A percentile compares a stretch with the other conserved stretches of the same genome.
Evolutionary conservation across 805 yeast species (phyloP).

Genomic region (Ogataea degrootiae): DNA sequence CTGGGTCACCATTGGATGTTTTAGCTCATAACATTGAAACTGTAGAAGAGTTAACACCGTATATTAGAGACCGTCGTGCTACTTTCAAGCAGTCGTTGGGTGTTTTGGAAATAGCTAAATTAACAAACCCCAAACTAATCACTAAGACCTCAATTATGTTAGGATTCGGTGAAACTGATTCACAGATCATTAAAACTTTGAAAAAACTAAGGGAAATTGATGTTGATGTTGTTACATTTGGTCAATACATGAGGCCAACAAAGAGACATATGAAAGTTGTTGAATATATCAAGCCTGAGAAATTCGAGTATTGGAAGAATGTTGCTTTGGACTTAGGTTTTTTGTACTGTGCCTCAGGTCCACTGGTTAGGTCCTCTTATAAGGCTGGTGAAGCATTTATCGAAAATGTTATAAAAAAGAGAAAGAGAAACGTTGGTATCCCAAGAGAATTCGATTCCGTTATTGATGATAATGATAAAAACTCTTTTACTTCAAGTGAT

Average conservation of each 20-base stretch:
- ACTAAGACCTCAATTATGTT: conserved; percentile 96
- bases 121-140: conserved; percentile 63
- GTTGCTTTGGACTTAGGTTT: conserved; percentile 86
- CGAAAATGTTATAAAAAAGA: conserved; percentile 83
- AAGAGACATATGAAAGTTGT: conserved; percentile 98
- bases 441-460: conserved; percentile 29
- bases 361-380: conserved; percentile 91
- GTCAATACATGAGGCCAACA: conserved; percentile 99
- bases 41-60: conserved; percentile 91
- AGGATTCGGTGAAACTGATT: conserved; percentile 95
- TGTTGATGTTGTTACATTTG: conserved; percentile 96
- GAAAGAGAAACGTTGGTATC: conserved; percentile 43
- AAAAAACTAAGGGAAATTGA: conserved; percentile 66
- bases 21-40: conserved; percentile 97
- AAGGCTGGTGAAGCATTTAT: conserved; percentile 98
- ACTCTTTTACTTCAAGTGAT: conserved; percentile 21
- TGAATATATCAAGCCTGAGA: conserved; percentile 89
- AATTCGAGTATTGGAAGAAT: conserved; percentile 89
- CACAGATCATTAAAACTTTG: conserved; percentile 72
- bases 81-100: conserved; percentile 83
- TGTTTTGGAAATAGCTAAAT: conserved; percentile 78
- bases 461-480: conserved; percentile 15
- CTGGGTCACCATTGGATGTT: conserved; percentile 85
- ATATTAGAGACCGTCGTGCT: conserved; percentile 94
- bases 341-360: conserved; percentile 95